These are phyloP conservation scores for Lizonia empirigonia DNA, from an alignment of 2,329 filamentous ascomycete species.

Conservation along the genomic window DNA sequence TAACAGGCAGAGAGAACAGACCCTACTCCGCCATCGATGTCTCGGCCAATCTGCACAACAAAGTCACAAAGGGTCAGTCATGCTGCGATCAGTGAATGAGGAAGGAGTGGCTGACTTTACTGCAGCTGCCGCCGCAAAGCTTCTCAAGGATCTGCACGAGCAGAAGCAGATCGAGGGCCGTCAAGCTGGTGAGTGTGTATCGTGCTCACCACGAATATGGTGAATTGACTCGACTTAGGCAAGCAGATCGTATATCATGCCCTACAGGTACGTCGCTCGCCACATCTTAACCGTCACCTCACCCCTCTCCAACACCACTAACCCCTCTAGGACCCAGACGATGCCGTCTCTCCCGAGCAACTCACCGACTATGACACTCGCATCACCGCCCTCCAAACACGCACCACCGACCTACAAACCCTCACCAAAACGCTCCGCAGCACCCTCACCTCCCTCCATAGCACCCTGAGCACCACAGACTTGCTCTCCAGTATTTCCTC, in stretches of 20 bases:
- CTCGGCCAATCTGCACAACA: conserved; percentile 66
- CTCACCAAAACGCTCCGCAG: conserved; percentile 58
- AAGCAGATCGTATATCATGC: conserved; percentile 68
- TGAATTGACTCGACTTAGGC: conserved; percentile 47
- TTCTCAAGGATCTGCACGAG: conserved; percentile 67
- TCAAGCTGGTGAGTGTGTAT: conserved; percentile 52
- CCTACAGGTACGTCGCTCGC: conserved; percentile 51
- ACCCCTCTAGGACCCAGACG: conserved; percentile 54
- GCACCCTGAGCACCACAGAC: conserved; percentile 58
- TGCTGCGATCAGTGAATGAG: not conserved
- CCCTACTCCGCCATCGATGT: conserved; percentile 65
- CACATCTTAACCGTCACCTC: no score
- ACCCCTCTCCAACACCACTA: not conserved
- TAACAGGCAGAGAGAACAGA: conserved; percentile 57
- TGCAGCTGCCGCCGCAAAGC: conserved; percentile 62
- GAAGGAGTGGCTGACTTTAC: conserved; percentile 19
- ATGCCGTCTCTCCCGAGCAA: conserved; percentile 55
- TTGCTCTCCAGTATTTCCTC: conserved; percentile 52
- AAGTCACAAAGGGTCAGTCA: conserved; percentile 59
- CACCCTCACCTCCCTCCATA: conserved; percentile 53
- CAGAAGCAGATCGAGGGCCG: conserved; percentile 64
- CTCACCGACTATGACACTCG: conserved; percentile 57
- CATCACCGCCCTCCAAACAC: conserved; percentile 54
- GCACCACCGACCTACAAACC: conserved; percentile 52
- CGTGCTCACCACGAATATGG: not conserved